Evolutionary conservation across 2,329 filamentous ascomycete genomes (phyloP), one percentile per base, ranked within the genome.

Genomic region (Cercospora sojina): DNA sequence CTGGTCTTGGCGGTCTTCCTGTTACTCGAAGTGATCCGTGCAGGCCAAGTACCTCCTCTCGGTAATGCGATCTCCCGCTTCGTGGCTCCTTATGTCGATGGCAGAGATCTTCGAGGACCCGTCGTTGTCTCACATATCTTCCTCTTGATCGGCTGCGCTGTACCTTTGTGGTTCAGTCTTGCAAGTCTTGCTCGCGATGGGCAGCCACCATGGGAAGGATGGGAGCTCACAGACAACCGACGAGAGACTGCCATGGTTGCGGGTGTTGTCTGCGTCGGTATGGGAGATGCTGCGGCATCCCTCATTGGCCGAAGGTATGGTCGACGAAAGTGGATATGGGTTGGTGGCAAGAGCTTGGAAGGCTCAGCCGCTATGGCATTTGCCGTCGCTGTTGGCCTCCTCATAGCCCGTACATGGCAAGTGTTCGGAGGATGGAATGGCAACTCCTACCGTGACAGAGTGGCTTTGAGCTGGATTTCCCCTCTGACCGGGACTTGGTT

Each of bases 101-200:
- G 95, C 0, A 85, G 95, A 70, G 95, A 99, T 77, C 87, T 98
- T 62, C 88, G 93, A 32, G 95, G 95, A 0, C 95, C 95, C 0
- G 93, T 99, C 29, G 94, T 99, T 51, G 91, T 99, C 61, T 96
- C 91, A 0, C 95, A 98, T 77, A 96, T 99, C 59, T 99, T 99
- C 76, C 84, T 99, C 10, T 86, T 98, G 5, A 92, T 98, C 62
- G 95, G 95, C 38, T 98, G 95, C 73, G 94, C 94, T 7, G 93
- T 98, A 5, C 95, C 95, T 0, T 85, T 98, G 2, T 98, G 95
- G 95, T 84, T 97, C 1, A 90, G 89, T 3, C 84, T 97, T 12
- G 91, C 91, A 0, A 88, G 90, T 0, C 81, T 91, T 0, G 80
- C 86, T 0, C 85, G 91, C 3, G 80, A 75, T 0, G 88, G 86